Conservation (phyloP, 768 basidiomycete species). For the Solioccasus polychromus region DNA sequence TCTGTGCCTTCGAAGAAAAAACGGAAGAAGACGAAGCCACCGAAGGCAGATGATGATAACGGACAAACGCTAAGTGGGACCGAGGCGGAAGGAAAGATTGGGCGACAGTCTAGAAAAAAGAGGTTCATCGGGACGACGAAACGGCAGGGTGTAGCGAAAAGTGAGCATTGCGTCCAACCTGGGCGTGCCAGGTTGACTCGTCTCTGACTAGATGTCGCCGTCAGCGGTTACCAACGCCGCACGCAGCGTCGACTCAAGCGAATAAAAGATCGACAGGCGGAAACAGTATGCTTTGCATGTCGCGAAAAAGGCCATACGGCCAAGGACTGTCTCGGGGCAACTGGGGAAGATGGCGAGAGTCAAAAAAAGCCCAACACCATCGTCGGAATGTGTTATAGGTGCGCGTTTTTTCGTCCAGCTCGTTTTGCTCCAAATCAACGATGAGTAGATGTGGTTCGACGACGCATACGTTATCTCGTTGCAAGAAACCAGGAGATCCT, state of each 20-base stretch:
- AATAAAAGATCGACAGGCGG: slow-evolving; percentile 49
- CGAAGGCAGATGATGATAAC: slow-evolving; percentile 23
- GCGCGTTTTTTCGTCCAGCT: slow-evolving; percentile 18
- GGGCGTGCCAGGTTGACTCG: slow-evolving; percentile 7
- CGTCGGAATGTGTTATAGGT: slow-evolving; percentile 74
- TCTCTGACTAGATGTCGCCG: slow-evolving; percentile 25
- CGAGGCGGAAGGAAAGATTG: slow-evolving; percentile 17
- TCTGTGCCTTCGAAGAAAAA: slow-evolving; percentile 50
- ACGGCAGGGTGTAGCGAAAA: slow-evolving; percentile 28
- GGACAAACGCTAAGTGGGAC: slow-evolving; percentile 3
- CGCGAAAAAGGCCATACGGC: slow-evolving; percentile 81
- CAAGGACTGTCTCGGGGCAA: slow-evolving; percentile 65
- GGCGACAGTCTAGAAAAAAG: slow-evolving; percentile 21
- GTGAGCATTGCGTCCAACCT: slow-evolving; percentile 8
- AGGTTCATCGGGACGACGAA: slow-evolving; percentile 29
- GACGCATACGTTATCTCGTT: slow-evolving; percentile 75
- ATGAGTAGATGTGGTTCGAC: slow-evolving; percentile 72
- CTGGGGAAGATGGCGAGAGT: slow-evolving; percentile 19
- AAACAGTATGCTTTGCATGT: slow-evolving; percentile 84
- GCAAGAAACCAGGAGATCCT: slow-evolving; percentile 62
- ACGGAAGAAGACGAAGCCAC: slow-evolving; percentile 51
- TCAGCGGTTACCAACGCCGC: slow-evolving; percentile 24
- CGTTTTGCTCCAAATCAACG: not conserved
- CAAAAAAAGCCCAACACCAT: slow-evolving; percentile 23
- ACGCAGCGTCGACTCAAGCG: slow-evolving; percentile 61